These are phyloP conservation scores for Nepenthes alata DNA, from an alignment of 179 eudicot species.

Conservation along the genomic window DNA sequence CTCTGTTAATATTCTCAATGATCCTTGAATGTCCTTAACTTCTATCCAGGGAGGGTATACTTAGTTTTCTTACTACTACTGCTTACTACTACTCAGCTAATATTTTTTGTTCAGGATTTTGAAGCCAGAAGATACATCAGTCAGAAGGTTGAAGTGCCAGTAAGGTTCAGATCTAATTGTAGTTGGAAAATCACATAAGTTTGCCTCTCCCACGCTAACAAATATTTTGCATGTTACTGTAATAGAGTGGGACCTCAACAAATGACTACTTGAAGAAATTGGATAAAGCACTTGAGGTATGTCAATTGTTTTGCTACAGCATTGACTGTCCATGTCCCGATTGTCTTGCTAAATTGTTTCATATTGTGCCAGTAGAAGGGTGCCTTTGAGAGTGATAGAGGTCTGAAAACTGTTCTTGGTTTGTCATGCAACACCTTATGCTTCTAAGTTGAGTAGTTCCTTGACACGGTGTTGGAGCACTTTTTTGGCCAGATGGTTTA, in stretches of 20 bases:
- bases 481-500: too few relatives aligned
- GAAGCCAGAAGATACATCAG: constrained; percentile 53
- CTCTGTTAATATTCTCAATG: neutral
- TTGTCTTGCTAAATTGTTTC: neutral
- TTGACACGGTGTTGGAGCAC: too few relatives aligned
- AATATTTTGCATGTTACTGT: constrained; percentile 5
- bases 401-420: too few relatives aligned
- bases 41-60: too few relatives aligned
- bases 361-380: neutral
- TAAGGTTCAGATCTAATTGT: constrained; percentile 17
- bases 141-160: constrained; percentile 75
- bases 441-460: too few relatives aligned
- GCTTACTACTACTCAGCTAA: too few relatives aligned
- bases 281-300: constrained; percentile 81
- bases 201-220: neutral
- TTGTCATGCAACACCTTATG: too few relatives aligned
- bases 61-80: too few relatives aligned
- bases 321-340: neutral
- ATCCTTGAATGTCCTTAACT: neutral
- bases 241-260: constrained; percentile 70
- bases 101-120: constrained; percentile 39
- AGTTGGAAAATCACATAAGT: neutral
- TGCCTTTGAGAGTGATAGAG: too few relatives aligned
- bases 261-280: constrained; percentile 57
- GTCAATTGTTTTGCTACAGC: neutral